phyloP scores from a whole-genome alignment of 306 rosid species.

The Cicer yamashitae region DNA sequence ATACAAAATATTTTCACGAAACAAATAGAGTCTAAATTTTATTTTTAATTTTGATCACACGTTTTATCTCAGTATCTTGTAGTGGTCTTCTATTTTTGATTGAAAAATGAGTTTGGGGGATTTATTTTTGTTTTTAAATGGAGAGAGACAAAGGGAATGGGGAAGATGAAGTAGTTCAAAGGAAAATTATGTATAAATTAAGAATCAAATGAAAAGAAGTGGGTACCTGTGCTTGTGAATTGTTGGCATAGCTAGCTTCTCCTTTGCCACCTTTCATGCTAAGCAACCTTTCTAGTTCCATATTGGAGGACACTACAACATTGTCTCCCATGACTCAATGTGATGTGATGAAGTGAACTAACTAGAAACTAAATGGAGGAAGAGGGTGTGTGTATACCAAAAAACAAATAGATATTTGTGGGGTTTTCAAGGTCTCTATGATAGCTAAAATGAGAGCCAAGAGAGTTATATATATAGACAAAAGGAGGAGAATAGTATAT shows the following conservation, averaged over 20 bases:
- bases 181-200: background rate
- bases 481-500: background rate
- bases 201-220: background rate
- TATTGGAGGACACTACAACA: constrained; percentile 74
- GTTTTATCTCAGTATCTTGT: background rate
- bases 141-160: background rate
- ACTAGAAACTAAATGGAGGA: constrained; percentile 25
- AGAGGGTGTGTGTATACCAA: background rate
- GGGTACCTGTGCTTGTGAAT: constrained; percentile 84
- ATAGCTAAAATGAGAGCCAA: constrained; percentile 33
- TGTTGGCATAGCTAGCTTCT: constrained; percentile 91
- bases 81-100: background rate
- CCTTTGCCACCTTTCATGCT: constrained; percentile 99
- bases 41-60: background rate
- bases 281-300: constrained; percentile 79
- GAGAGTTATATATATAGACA: constrained; percentile 45
- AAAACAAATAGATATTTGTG: constrained; percentile 1
- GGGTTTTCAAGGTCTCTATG: background rate
- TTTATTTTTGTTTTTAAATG: too few relatives aligned
- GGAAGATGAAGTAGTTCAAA: background rate
- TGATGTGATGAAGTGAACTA: background rate
- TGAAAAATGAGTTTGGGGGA: too few relatives aligned
- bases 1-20: too few relatives aligned
- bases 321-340: constrained; percentile 59
- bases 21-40: too few relatives aligned